Evolutionary conservation across 1,139 yeast species (phyloP).

Genomic region (Wickerhamiella pararugosa): DNA sequence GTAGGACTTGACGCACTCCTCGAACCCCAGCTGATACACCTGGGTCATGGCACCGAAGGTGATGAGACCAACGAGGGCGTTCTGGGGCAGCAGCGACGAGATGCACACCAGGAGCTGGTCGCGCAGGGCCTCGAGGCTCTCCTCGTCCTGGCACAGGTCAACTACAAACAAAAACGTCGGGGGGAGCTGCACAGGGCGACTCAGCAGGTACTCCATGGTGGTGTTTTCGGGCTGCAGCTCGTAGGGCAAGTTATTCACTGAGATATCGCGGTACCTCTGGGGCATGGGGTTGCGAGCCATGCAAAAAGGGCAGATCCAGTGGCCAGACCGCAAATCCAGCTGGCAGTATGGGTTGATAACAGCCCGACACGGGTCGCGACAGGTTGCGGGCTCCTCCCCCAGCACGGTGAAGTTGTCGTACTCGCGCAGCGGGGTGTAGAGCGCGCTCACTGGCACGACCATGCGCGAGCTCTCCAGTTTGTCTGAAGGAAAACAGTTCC

Average conservation of each 20-base stretch:
- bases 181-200: slow-evolving; percentile 78
- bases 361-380: slow-evolving; percentile 74
- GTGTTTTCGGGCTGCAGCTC: slow-evolving; percentile 67
- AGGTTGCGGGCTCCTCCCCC: slow-evolving; percentile 77
- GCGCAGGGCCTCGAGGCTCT: slow-evolving; percentile 76
- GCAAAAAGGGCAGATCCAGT: slow-evolving; percentile 90
- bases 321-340: slow-evolving; percentile 63
- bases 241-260: slow-evolving; percentile 71
- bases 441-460: slow-evolving; percentile 87
- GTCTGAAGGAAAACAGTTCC: slow-evolving; percentile 85
- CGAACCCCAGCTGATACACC: slow-evolving; percentile 79
- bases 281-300: slow-evolving; percentile 75
- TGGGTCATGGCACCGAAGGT: slow-evolving; percentile 93
- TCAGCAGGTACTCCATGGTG: slow-evolving; percentile 83
- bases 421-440: slow-evolving; percentile 80
- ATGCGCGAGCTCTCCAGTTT: slow-evolving; percentile 82
- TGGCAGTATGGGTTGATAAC: slow-evolving; percentile 74
- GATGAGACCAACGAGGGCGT: slow-evolving; percentile 79
- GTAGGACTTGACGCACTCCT: slow-evolving; percentile 61
- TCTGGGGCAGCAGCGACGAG: slow-evolving; percentile 60
- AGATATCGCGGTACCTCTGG: slow-evolving; percentile 71
- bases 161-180: slow-evolving; percentile 88
- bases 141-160: slow-evolving; percentile 91
- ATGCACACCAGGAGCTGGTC: slow-evolving; percentile 54
- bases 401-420: slow-evolving; percentile 70